Percentiles rank a stretch among this genome's conserved stretches.
These are phyloP conservation scores for Pestalotiopsis sp. DNA, from an alignment of 2,329 filamentous ascomycete genomes.

Conservation along the genomic window DNA sequence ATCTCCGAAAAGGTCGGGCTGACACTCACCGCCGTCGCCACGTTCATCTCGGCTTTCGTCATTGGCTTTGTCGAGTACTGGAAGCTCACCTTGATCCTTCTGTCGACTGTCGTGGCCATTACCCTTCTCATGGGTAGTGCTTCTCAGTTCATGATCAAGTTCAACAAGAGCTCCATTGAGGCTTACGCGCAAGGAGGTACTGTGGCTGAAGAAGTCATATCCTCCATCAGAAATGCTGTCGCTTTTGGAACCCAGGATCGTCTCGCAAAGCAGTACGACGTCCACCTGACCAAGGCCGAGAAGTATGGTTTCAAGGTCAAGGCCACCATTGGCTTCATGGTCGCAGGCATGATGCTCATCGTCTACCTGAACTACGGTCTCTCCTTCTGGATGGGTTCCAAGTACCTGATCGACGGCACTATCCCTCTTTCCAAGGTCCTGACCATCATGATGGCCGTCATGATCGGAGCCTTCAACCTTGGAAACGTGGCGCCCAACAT, in stretches of 20 bases:
- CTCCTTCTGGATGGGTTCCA: slow-evolving; percentile 85
- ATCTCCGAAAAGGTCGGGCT: slow-evolving; percentile 88
- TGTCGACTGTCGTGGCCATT: slow-evolving; percentile 80
- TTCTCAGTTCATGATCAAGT: slow-evolving; percentile 77
- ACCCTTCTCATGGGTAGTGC: slow-evolving; percentile 75
- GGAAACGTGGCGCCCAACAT: slow-evolving; percentile 85
- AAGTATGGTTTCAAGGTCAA: slow-evolving; percentile 78
- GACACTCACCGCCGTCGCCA: slow-evolving; percentile 74
- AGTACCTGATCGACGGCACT: slow-evolving; percentile 69
- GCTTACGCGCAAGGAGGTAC: slow-evolving; percentile 85
- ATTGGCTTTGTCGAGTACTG: slow-evolving; percentile 91
- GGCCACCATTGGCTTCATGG: slow-evolving; percentile 72
- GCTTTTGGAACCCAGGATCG: slow-evolving; percentile 94
- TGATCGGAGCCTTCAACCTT: slow-evolving; percentile 90
- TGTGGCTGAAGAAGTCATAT: slow-evolving; percentile 91
- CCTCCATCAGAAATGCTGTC: slow-evolving; percentile 87
- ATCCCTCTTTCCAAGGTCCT: slow-evolving; percentile 72
- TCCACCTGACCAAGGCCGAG: slow-evolving; percentile 73
- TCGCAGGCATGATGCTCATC: slow-evolving; percentile 81
- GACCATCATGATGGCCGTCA: slow-evolving; percentile 85
- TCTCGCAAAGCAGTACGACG: slow-evolving; percentile 83
- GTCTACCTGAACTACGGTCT: slow-evolving; percentile 87
- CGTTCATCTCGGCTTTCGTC: slow-evolving; percentile 86
- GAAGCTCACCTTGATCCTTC: slow-evolving; percentile 88
- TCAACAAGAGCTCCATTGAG: slow-evolving; percentile 75